Evolutionary conservation across 768 basidiomycete species (phyloP), one percentile per base, ranked within the genome.

Genomic region (Phlegmacium glaucopus): DNA sequence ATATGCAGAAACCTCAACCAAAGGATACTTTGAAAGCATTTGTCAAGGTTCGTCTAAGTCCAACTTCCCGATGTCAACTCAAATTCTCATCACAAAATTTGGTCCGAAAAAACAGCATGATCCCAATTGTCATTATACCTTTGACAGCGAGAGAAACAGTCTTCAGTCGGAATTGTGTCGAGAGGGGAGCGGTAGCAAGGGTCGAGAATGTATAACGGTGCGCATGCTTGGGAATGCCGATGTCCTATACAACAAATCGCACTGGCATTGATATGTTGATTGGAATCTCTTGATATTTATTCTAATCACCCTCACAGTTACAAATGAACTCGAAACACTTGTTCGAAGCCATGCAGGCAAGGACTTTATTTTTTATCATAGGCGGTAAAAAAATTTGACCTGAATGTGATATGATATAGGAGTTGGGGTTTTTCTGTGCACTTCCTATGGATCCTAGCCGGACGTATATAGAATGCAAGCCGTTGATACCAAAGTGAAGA

Each of bases 271-370:
- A n/a, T n/a, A n/a, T n/a, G n/a, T n/a, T n/a, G n/a, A n/a, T n/a
- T n/a, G n/a, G n/a, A n/a, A n/a, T n/a, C n/a, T n/a, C n/a, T n/a
- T n/a, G n/a, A n/a, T n/a, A n/a, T n/a, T n/a, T n/a, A n/a, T n/a
- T n/a, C n/a, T n/a, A n/a, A 36, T 13, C 32, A 9, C 29, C 6
- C 6, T 37, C 16, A 15, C 51, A 88, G 83, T 58, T 83, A 51
- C 72, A 75, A 62, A 79, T 85, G 82, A 71, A 79, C 45, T 76
- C 83, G 9, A 85, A 74, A 51, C 65, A 72, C 49, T 54, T 87
- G 44, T 86, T 89, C 57, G 68, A 76, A 58, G 77, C 83, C 34
- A 89, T 90, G 85, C 86, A 87, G 78, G 82, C 81, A 51, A 26
- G 66, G 54, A 9, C 29, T 13, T 7, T 16, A 9, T 32, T 9